Base-by-base conservation (phyloP, 2,329 filamentous ascomycete species). In the Lachnellula subtilissima region DNA sequence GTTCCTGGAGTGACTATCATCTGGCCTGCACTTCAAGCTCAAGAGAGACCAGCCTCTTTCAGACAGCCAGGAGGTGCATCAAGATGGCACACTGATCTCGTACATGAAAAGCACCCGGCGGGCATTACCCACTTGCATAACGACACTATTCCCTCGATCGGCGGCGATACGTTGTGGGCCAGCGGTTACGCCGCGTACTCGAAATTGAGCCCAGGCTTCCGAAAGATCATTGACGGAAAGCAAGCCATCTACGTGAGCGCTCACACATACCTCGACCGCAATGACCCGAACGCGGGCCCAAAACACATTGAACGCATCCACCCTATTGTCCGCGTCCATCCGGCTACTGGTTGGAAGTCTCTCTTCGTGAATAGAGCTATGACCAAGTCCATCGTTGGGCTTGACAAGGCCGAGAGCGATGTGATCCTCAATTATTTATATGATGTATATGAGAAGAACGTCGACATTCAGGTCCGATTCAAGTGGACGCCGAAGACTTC, bases 151-250 rank as follows among this genome's bases (percentile, higher is more conserved):
- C 67, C 67, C 11, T 56, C 54, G 0, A 67, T 83, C 0, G 87
- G 87, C 1, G 87, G 87, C 11, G 87, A 90, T 68, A 89, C 87
- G 0, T 78, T 89, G 0, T 90, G 87, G 86, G 84, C 86, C 0
- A 84, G 79, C 56, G 85, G 86, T 1, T 89, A 89, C 66, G 75
- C 81, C 0, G 86, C 86, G 0, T 90, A 90, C 63, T 85, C 88
- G 70, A 89, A 89, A 71, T 77, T 89, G 0, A 87, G 83, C 1
- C 87, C 86, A 0, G 80, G 75, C 2, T 89, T 90, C 72, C 84
- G 86, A 42, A 81, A 81, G 67, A 81, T 89, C 52, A 86, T 89
- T 58, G 86, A 89, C 63, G 86, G 86, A 5, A 79, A 76, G 56
- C 71, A 78, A 4, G 87, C 85, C 19, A 79, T 89, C 2, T 89